phyloP scores from a whole-genome alignment of 192 early-diverging fungal species.

The Fimicolochytrium jonesii region DNA sequence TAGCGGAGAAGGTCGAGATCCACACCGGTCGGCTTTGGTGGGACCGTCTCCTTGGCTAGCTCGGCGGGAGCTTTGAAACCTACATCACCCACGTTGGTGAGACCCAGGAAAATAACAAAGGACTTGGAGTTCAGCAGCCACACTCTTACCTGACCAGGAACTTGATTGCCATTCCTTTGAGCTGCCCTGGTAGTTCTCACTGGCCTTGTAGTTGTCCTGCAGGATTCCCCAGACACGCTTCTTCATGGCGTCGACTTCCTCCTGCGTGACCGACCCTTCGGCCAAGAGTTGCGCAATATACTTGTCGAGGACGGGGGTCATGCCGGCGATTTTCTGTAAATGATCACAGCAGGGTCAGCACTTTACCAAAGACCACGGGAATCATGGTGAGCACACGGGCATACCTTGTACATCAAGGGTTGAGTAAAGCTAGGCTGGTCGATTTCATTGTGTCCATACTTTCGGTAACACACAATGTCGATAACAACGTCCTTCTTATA shows the following conservation, averaged over 20 bases:
- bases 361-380: too few species aligned
- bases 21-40: constrained; percentile 67
- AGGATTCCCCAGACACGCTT: constrained; percentile 87
- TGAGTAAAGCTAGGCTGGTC: constrained; percentile 99
- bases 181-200: constrained; percentile 85
- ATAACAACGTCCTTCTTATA: constrained; percentile 97
- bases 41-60: constrained; percentile 67
- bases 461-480: constrained; percentile 96
- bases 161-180: constrained; percentile 93
- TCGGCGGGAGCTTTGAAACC: constrained; percentile 79
- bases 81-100: too few species aligned
- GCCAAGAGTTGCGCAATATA: constrained; percentile 79
- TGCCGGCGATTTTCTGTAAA: constrained; percentile 69
- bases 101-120: too few species aligned
- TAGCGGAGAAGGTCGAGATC: constrained; percentile 68
- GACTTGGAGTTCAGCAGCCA: too few species aligned
- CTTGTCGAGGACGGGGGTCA: constrained; percentile 76
- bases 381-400: neutral
- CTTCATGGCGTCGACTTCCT: constrained; percentile 84
- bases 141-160: constrained; percentile 72
- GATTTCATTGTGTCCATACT: constrained; percentile 98
- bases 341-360: too few species aligned
- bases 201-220: constrained; percentile 86
- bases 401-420: constrained; percentile 87
- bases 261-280: constrained; percentile 79